Percentiles rank a stretch among this genome's conserved stretches.
phyloP scores from a whole-genome alignment of 2,329 filamentous ascomycete genomes.

The Alternaria triticina region DNA sequence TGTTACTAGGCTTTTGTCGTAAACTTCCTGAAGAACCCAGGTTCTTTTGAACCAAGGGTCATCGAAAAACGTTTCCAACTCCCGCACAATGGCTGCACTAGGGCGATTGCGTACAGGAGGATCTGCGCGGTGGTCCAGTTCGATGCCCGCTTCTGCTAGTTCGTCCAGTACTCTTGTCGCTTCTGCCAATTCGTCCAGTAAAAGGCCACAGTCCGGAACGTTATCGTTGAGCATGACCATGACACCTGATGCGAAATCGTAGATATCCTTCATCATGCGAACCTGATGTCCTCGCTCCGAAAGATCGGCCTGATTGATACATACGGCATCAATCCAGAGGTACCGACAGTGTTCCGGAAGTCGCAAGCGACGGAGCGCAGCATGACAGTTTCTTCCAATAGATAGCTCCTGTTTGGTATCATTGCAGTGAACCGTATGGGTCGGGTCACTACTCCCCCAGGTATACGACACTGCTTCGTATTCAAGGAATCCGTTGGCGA shows the following conservation, averaged over 20 bases:
- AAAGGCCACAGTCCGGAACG: no score
- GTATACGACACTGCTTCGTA: background rate
- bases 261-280: background rate
- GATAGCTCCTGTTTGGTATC: background rate
- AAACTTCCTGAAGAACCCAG: background rate
- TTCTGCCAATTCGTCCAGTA: background rate
- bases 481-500: background rate
- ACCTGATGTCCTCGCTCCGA: background rate
- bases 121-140: no score
- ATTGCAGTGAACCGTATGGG: background rate
- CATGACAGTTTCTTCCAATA: background rate
- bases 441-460: background rate
- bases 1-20: background rate
- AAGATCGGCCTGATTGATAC: background rate
- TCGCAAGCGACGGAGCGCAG: background rate
- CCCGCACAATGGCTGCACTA: background rate
- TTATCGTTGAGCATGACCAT: background rate
- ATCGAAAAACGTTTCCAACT: background rate
- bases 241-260: background rate
- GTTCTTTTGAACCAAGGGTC: background rate
- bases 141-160: no score
- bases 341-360: background rate
- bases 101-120: no score
- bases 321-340: background rate
- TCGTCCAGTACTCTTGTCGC: background rate